Evolutionary conservation across 2,329 filamentous ascomycete species (phyloP), one percentile per base, ranked within the genome.

Genomic region (Magnaporthiopsis poae): DNA sequence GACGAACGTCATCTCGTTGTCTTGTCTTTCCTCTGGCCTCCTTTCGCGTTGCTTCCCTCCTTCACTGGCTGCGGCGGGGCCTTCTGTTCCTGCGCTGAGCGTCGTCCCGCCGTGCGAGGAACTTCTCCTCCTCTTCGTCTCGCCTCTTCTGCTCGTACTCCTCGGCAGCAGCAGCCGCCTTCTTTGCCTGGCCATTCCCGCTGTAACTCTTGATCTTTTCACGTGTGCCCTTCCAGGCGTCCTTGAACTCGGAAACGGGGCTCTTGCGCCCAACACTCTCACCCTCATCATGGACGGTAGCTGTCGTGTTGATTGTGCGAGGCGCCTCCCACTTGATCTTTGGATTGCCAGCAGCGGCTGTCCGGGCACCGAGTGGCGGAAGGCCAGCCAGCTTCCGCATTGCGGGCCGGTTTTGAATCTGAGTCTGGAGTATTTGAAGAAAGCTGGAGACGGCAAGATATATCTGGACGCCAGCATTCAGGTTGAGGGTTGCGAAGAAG

Each of bases 401-500:
- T 70, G 71, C 72, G 5, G 72, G 68, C 62, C 75, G 75, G 69
- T 78, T 77, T 68, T 86, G 76, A 3, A 83, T 65, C 62, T 74
- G 75, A 5, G 80, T 72, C 75, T 88, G 85, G 27, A 72, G 2
- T 52, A 69, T 74, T 61, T 79, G 77, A 18, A 78, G 68, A 5
- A 75, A 0, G 65, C 75, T 74, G 3, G 80, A 77, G 18, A 77
- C 69, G 65, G 83, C 75, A 77, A 91, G 90, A 77, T 86, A 89
- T 36, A 90, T 72, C 72, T 89, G 87, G 2, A 90, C 74, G 27
- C 79, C 81, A 31, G 84, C 74, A 29, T 76, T 76, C 62, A 81
- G 72, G 69, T 75, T 77, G 15, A 77, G 71, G 65, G 86, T 87
- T 72, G 90, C 69, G 39, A 74, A 21, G 12, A 75, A 66, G 27